These are phyloP conservation scores for Pseudognaphalium luteoalbum DNA, from an alignment of 129 eudicot species.

Conservation along the genomic window DNA sequence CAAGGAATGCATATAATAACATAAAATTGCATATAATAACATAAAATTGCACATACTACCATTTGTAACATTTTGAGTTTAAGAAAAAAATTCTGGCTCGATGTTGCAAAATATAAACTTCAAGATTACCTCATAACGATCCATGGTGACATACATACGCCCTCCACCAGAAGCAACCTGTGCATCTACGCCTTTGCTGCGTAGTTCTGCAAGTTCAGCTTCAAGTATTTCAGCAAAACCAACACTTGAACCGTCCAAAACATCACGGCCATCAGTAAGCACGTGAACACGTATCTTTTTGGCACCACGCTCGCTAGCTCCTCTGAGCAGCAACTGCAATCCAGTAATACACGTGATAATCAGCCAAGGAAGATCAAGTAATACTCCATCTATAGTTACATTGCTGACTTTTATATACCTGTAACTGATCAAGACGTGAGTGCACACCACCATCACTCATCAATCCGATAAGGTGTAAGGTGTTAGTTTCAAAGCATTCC, in stretches of 20 bases:
- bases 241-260: constrained; percentile 86
- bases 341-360: background rate
- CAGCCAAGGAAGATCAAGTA: background rate
- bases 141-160: constrained; percentile 96
- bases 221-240: constrained; percentile 90
- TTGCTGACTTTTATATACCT: constrained; percentile 39
- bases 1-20: too few relatives aligned
- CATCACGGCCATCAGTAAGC: constrained; percentile 98
- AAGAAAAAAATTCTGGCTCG: background rate
- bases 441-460: constrained; percentile 98
- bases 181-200: constrained; percentile 78
- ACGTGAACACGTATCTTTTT: constrained; percentile 81
- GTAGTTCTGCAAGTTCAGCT: constrained; percentile 62
- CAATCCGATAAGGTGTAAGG: constrained; percentile 84
- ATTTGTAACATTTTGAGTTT: background rate
- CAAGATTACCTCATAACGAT: constrained; percentile 79
- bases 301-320: constrained; percentile 86
- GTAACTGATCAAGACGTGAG: constrained; percentile 87
- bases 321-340: constrained; percentile 72
- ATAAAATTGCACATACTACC: background rate
- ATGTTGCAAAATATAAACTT: background rate
- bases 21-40: background rate
- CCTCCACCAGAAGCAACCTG: constrained; percentile 97
- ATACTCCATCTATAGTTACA: background rate
- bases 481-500: constrained; percentile 61